These are phyloP conservation scores for Russula ochroleuca DNA, from an alignment of 768 basidiomycete species.

Conservation along the genomic window DNA sequence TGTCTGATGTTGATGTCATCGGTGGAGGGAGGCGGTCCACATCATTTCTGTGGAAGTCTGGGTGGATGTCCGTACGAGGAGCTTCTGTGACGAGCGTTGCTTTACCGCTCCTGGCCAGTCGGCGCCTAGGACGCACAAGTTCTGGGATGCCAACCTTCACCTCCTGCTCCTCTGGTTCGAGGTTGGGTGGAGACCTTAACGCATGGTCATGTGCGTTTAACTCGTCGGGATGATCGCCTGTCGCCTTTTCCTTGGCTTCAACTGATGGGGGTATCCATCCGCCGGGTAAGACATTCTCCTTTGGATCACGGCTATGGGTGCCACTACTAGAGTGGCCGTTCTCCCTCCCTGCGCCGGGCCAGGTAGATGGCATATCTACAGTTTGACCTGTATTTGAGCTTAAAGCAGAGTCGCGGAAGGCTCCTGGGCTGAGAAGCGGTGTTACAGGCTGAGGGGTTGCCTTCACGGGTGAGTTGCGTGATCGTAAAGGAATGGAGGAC, in stretches of 20 bases:
- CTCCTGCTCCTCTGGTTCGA: slow-evolving; percentile 22
- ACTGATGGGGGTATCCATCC: slow-evolving; percentile 30
- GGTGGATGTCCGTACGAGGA: slow-evolving; percentile 26
- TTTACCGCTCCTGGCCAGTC: slow-evolving; percentile 55
- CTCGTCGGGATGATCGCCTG: not conserved
- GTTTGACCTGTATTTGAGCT: slow-evolving; percentile 46
- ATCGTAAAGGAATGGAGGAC: slow-evolving; percentile 1
- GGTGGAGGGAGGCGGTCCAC: slow-evolving; percentile 3
- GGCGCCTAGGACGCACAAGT: slow-evolving; percentile 40
- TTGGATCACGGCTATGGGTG: slow-evolving; percentile 2
- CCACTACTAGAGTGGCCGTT: slow-evolving; percentile 11
- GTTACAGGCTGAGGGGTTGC: slow-evolving; percentile 30
- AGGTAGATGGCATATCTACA: slow-evolving; percentile 54
- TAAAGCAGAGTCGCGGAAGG: slow-evolving; percentile 65
- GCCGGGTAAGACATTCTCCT: slow-evolving; percentile 21
- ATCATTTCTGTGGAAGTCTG: not conserved
- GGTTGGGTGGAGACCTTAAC: not conserved
- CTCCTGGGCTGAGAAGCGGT: slow-evolving; percentile 50
- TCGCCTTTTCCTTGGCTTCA: not conserved
- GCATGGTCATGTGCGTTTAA: not conserved
- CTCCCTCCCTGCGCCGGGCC: slow-evolving; percentile 49
- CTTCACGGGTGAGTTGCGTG: slow-evolving; percentile 25
- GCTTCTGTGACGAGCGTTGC: slow-evolving; percentile 55
- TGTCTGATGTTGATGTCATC: not conserved
- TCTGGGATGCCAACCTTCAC: slow-evolving; percentile 54